phyloP scores from a whole-genome alignment of 768 basidiomycete species.

The Suillus paluster region DNA sequence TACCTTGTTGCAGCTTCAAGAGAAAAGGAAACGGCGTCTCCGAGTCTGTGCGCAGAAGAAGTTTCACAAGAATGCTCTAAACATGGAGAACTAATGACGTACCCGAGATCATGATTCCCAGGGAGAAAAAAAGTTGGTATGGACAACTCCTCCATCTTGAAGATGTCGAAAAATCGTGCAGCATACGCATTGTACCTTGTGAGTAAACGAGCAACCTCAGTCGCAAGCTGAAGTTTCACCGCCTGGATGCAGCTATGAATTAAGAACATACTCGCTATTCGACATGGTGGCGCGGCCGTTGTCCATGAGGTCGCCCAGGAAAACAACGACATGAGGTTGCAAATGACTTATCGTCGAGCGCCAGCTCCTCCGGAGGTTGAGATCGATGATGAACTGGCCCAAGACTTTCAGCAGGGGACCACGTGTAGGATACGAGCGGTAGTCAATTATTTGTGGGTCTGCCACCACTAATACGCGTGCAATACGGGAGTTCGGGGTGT shows the following conservation, averaged over 20 bases:
- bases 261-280: slow-evolving; percentile 64
- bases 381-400: slow-evolving; percentile 71
- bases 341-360: slow-evolving; percentile 55
- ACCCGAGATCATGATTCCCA: slow-evolving; percentile 93
- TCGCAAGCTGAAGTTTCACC: slow-evolving; percentile 5
- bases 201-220: slow-evolving; percentile 11
- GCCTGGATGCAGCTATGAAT: slow-evolving; percentile 2
- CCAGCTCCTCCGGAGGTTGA: slow-evolving; percentile 89
- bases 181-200: slow-evolving; percentile 77
- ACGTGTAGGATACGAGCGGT: slow-evolving; percentile 71
- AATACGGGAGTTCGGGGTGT: slow-evolving; percentile 21
- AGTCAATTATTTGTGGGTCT: slow-evolving; percentile 87
- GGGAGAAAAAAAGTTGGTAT: slow-evolving; percentile 74
- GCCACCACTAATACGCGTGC: slow-evolving; percentile 69
- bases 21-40: slow-evolving; percentile 38
- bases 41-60: slow-evolving; percentile 28
- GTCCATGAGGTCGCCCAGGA: slow-evolving; percentile 95
- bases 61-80: slow-evolving; percentile 8
- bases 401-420: slow-evolving; percentile 57
- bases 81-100: slow-evolving; percentile 23
- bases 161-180: slow-evolving; percentile 71
- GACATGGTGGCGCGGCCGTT: slow-evolving; percentile 70
- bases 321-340: slow-evolving; percentile 73
- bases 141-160: slow-evolving; percentile 46
- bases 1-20: slow-evolving; percentile 60